These are phyloP conservation scores for Populus davidiana DNA, from an alignment of 345 rosid species.

Conservation along the genomic window DNA sequence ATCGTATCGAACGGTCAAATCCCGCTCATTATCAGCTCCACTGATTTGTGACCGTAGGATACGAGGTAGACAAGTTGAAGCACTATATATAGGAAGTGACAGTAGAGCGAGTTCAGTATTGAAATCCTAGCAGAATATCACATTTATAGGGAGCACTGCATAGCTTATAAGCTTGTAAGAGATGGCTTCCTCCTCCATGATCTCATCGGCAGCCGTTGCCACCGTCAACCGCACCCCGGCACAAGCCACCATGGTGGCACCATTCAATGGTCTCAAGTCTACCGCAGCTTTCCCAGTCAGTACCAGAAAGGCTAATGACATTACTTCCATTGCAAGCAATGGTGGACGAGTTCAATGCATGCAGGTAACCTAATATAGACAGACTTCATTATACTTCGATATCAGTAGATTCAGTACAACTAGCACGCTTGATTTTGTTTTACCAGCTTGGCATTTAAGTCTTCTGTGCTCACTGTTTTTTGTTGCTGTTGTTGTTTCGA, in stretches of 20 bases:
- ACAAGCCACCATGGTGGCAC: constrained; percentile 37
- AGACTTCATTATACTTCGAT: too few relatives aligned
- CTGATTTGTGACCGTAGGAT: constrained; percentile 31
- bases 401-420: not conserved
- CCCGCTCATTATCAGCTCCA: constrained; percentile 4
- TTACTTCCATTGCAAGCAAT: constrained; percentile 47
- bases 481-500: not conserved
- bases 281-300: constrained; percentile 35
- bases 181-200: constrained; percentile 60
- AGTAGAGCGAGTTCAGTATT: not conserved
- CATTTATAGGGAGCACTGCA: constrained; percentile 1
- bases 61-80: not conserved
- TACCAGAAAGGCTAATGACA: constrained; percentile 40
- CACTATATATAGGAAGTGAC: constrained; percentile 37
- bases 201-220: constrained; percentile 48
- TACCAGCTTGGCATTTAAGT: not conserved
- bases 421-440: not conserved
- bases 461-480: not conserved
- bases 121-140: not conserved
- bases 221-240: constrained; percentile 43
- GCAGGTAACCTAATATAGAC: constrained; percentile 25
- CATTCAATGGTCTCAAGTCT: constrained; percentile 50
- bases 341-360: constrained; percentile 51
- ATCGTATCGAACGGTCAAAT: constrained; percentile 34
- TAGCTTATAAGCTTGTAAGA: not conserved